Conservation (phyloP, 2,329 filamentous ascomycete species). For the Immersiporthe knoxdaviesiana region DNA sequence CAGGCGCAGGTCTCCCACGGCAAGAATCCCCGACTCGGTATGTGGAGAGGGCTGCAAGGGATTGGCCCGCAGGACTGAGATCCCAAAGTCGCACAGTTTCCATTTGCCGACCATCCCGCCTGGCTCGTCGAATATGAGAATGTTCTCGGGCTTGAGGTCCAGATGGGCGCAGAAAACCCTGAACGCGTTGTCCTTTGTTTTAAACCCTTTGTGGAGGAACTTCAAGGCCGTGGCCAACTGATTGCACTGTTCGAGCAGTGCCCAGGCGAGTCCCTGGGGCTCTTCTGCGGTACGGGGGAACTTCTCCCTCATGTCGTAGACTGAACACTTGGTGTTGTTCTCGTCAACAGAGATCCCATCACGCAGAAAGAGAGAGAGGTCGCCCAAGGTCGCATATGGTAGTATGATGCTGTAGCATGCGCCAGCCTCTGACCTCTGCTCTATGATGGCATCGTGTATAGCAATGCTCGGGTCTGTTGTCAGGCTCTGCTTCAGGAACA, state of each 20-base stretch:
- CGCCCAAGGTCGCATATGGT: conserved; percentile 26
- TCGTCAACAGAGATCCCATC: conserved; percentile 4
- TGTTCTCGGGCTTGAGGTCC: conserved; percentile 27
- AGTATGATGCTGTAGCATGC: conserved; percentile 19
- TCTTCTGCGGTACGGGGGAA: conserved; percentile 3
- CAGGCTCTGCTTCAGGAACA: conserved; percentile 24
- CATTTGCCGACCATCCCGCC: conserved; percentile 22
- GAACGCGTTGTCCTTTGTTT: conserved; percentile 17
- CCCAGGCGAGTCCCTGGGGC: neutral
- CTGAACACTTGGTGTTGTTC: neutral
- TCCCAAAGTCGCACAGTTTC: conserved; percentile 29
- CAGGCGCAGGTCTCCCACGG: conserved; percentile 20
- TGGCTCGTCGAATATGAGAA: conserved; percentile 20
- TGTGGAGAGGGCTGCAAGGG: neutral
- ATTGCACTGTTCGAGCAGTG: conserved; percentile 22
- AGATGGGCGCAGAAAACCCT: conserved; percentile 25
- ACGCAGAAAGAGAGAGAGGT: conserved; percentile 24
- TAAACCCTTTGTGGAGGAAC: conserved; percentile 27
- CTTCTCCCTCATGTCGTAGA: conserved; percentile 13
- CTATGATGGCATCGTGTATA: conserved; percentile 26
- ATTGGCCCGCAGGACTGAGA: conserved; percentile 23
- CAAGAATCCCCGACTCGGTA: neutral
- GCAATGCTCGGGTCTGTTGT: conserved; percentile 16
- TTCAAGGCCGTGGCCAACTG: conserved; percentile 24
- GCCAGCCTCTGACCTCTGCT: conserved; percentile 15